Conservation (phyloP, 164 flowering plant genomes). For the Nymphaea thermarum region DNA sequence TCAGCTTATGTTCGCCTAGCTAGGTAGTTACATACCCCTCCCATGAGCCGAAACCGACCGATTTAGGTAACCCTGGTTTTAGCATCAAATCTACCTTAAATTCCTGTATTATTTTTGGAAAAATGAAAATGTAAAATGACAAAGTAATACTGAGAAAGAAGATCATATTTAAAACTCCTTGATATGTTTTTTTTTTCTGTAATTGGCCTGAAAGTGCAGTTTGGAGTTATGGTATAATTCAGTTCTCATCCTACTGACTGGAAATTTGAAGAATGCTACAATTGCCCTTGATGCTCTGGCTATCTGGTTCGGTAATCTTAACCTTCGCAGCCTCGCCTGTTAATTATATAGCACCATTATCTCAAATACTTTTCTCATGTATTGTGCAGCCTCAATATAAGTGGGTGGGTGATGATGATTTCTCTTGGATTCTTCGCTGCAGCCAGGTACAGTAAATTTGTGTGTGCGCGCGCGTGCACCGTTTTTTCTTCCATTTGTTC, state of each 20-base stretch:
- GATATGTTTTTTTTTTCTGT: no score
- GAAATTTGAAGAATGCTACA: conserved; percentile 37
- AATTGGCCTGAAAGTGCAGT: conserved; percentile 11
- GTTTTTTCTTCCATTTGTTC: no score
- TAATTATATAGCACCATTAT: no score
- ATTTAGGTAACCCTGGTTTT: no score
- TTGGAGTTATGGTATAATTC: conserved; percentile 57
- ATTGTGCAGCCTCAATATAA: conserved; percentile 8
- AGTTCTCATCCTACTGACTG: conserved; percentile 42
- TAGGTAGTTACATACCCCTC: no score
- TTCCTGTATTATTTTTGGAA: no score
- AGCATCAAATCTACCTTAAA: no score
- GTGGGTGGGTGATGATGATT: conserved; percentile 11
- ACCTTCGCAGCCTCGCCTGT: not conserved
- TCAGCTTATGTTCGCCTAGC: not conserved
- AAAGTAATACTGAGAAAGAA: no score
- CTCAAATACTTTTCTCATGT: not conserved
- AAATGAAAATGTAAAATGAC: no score
- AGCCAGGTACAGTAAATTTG: conserved; percentile 16
- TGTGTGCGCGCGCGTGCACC: no score
- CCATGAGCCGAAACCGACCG: no score
- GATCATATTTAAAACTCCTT: no score
- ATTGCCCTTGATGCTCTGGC: conserved; percentile 47
- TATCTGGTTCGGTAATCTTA: conserved; percentile 29
- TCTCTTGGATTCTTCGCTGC: conserved; percentile 29